Conservation (phyloP, 495 filamentous ascomycete species). For the Chlorociboria aeruginascens region DNA sequence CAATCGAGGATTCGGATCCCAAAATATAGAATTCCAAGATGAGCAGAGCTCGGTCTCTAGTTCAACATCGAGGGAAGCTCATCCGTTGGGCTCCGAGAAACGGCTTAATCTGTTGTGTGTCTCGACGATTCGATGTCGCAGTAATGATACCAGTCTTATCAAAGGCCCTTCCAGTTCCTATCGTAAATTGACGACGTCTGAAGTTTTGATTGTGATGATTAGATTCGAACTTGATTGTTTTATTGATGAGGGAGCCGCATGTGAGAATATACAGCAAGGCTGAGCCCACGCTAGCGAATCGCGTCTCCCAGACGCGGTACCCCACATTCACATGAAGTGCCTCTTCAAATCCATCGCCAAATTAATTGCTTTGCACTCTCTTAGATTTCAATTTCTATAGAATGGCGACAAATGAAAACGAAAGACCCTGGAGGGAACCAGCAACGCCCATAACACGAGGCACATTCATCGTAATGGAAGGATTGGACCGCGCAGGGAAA, state of each 20-base stretch:
- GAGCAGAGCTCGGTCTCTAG: background rate
- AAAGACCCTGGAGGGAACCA: slow-evolving; percentile 10
- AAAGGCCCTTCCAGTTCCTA: too few relatives aligned
- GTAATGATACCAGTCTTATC: too few relatives aligned
- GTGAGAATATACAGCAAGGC: background rate
- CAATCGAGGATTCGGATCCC: background rate
- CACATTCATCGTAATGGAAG: slow-evolving; percentile 81
- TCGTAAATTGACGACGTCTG: too few relatives aligned
- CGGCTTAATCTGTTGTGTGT: background rate
- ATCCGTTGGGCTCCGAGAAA: background rate
- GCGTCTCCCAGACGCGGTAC: slow-evolving; percentile 1
- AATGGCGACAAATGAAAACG: background rate
- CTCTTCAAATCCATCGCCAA: background rate
- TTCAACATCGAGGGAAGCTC: background rate
- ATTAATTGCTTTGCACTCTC: background rate
- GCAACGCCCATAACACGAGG: slow-evolving; percentile 36
- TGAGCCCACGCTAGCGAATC: background rate
- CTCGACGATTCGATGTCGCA: background rate
- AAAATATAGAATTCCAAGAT: background rate
- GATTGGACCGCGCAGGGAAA: slow-evolving; percentile 89
- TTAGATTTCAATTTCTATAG: background rate
- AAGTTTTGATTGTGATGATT: background rate
- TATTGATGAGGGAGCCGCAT: background rate
- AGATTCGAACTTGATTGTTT: background rate
- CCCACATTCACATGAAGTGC: background rate